Evolutionary conservation across 495 filamentous ascomycete genomes (phyloP).

Genomic region (Hypoxylon intermedium): DNA sequence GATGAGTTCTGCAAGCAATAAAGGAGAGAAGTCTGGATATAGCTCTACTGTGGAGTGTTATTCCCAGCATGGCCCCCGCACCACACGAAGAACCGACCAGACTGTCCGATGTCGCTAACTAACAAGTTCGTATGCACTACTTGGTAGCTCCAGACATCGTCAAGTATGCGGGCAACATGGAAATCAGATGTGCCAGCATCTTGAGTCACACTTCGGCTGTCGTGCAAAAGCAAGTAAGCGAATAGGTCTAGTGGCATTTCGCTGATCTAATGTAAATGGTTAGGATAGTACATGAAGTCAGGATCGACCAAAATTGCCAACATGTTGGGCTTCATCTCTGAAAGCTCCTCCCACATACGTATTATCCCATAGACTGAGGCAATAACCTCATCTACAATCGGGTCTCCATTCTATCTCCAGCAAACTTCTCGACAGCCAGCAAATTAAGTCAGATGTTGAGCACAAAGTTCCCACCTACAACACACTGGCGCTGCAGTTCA

Average conservation of each 20-base stretch:
- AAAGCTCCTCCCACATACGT: slow-evolving; percentile 33
- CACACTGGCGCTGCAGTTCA: slow-evolving; percentile 16
- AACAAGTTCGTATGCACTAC: too few species aligned
- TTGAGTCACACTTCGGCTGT: too few species aligned
- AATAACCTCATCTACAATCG: slow-evolving; percentile 34
- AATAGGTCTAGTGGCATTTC: slow-evolving; percentile 31
- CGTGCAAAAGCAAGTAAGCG: slow-evolving; percentile 8
- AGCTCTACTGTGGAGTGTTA: slow-evolving; percentile 2
- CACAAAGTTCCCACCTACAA: slow-evolving; percentile 8
- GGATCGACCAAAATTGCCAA: slow-evolving; percentile 42
- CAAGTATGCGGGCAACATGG: too few species aligned
- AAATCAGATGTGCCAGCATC: too few species aligned
- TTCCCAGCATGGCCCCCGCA: too few species aligned
- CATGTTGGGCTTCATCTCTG: slow-evolving; percentile 39
- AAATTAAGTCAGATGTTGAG: slow-evolving; percentile 36
- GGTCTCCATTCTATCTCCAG: slow-evolving; percentile 36
- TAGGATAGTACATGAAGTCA: slow-evolving; percentile 38
- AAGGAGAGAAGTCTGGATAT: too few species aligned
- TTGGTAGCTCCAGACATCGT: too few species aligned
- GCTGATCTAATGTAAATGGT: slow-evolving; percentile 28
- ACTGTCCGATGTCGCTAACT: slow-evolving; percentile 26
- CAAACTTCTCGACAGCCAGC: slow-evolving; percentile 35
- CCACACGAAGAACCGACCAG: not conserved
- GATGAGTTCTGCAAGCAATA: too few species aligned
- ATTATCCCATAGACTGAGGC: slow-evolving; percentile 41